phyloP scores from a whole-genome alignment of 345 rosid genomes.

The Physaria fendleri region DNA sequence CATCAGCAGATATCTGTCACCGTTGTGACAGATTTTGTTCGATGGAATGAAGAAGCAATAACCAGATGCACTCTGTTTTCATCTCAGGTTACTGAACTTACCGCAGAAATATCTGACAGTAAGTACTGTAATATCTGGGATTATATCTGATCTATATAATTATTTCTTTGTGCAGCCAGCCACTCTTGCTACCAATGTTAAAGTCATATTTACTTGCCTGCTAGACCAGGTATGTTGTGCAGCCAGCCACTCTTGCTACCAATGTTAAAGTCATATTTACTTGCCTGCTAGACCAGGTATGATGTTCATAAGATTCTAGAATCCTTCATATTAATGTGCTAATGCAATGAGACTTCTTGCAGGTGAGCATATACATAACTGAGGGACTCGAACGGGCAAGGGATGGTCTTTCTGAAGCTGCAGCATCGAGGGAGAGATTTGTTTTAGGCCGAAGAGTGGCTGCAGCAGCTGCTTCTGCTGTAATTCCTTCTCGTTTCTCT shows the following conservation, averaged over 20 bases:
- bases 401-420: slow-evolving; percentile 88
- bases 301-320: slow-evolving; percentile 27
- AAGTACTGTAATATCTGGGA: neutral
- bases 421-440: slow-evolving; percentile 88
- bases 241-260: slow-evolving; percentile 78
- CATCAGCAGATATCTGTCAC: slow-evolving; percentile 92
- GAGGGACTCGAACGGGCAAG: slow-evolving; percentile 98
- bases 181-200: slow-evolving; percentile 75
- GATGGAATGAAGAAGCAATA: slow-evolving; percentile 98
- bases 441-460: slow-evolving; percentile 97
- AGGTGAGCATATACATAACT: slow-evolving; percentile 86
- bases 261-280: slow-evolving; percentile 87
- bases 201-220: slow-evolving; percentile 82
- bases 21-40: slow-evolving; percentile 94
- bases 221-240: slow-evolving; percentile 75
- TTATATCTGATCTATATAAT: slow-evolving; percentile 7
- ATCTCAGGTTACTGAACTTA: slow-evolving; percentile 55
- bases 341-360: slow-evolving; percentile 26
- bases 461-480: slow-evolving; percentile 98
- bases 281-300: slow-evolving; percentile 86
- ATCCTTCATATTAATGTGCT: slow-evolving; percentile 22
- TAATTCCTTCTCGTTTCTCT: slow-evolving; percentile 30
- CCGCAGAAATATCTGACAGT: neutral
- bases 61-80: slow-evolving; percentile 89
- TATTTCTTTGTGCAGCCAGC: slow-evolving; percentile 53